Percentiles rank a stretch among this genome's conserved stretches.
These are phyloP conservation scores for Brassica incana DNA, from an alignment of 345 rosid species.

Conservation along the genomic window DNA sequence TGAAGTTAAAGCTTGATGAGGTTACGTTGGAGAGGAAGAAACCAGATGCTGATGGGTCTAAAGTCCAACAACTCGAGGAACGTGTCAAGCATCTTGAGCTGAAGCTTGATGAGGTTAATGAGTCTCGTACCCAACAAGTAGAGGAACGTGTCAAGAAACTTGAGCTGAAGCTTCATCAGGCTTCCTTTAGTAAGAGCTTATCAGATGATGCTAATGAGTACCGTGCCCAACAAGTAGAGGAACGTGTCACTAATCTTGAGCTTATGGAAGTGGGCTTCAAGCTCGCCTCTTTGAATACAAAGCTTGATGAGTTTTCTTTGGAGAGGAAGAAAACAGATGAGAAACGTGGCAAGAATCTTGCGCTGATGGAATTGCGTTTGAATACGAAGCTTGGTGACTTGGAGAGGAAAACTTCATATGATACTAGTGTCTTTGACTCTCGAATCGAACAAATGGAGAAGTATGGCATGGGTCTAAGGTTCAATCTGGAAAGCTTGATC, in stretches of 20 bases:
- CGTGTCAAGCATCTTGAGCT: neutral
- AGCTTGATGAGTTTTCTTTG: neutral
- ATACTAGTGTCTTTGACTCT: neutral
- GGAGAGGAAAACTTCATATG: neutral
- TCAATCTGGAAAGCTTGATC: neutral
- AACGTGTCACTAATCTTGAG: neutral
- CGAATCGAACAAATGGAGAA: neutral
- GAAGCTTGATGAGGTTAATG: neutral
- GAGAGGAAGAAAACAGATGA: neutral
- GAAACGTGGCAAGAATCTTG: neutral
- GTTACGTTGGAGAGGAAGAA: neutral
- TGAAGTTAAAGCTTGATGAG: conserved; percentile 1
- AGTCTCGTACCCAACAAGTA: neutral
- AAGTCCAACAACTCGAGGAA: conserved; percentile 6
- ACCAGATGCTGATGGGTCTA: neutral
- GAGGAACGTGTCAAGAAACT: neutral
- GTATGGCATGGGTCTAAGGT: neutral
- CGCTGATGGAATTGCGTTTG: neutral
- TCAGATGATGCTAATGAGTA: neutral
- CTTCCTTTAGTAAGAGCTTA: neutral
- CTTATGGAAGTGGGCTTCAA: neutral
- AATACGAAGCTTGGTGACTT: neutral
- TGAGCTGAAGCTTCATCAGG: neutral
- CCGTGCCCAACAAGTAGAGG: neutral
- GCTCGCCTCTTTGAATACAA: neutral